Percentiles rank a stretch among this genome's conserved stretches.
Evolutionary conservation across 2,329 filamentous ascomycete species (phyloP).

Genomic region (Trichocomaceae sp.): DNA sequence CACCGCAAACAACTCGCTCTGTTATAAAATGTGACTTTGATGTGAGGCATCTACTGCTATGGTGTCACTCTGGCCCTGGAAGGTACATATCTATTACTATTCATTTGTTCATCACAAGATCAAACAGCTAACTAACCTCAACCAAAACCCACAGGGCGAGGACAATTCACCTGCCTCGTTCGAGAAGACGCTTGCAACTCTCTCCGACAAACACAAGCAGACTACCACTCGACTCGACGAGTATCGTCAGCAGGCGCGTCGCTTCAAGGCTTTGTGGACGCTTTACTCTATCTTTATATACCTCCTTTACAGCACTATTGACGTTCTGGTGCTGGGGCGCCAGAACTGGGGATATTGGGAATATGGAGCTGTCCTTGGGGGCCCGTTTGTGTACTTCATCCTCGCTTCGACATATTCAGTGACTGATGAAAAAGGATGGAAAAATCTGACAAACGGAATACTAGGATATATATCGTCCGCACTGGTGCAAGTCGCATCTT

Average conservation of each 20-base stretch:
- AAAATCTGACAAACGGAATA: not conserved
- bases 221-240: slow-evolving; percentile 67
- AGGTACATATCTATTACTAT: slow-evolving; percentile 44
- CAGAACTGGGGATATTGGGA: slow-evolving; percentile 69
- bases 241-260: slow-evolving; percentile 64
- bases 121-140: not conserved
- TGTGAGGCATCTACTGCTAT: slow-evolving; percentile 41
- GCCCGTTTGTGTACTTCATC: slow-evolving; percentile 61
- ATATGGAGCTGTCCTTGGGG: slow-evolving; percentile 69
- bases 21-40: not conserved
- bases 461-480: slow-evolving; percentile 73
- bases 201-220: slow-evolving; percentile 75
- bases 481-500: slow-evolving; percentile 63
- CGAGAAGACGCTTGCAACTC: slow-evolving; percentile 77
- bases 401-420: not conserved
- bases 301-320: slow-evolving; percentile 74
- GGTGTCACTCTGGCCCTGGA: slow-evolving; percentile 84
- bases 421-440: not conserved
- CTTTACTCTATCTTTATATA: slow-evolving; percentile 89
- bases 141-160: slow-evolving; percentile 52
- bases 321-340: slow-evolving; percentile 78
- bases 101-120: too few relatives aligned
- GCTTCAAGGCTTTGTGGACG: slow-evolving; percentile 78
- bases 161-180: slow-evolving; percentile 82
- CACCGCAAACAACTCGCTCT: not conserved